Percentiles rank a stretch among this genome's conserved stretches.
These are phyloP conservation scores for Trichophyton simii DNA, from an alignment of 2,329 filamentous ascomycete species.

Conservation along the genomic window DNA sequence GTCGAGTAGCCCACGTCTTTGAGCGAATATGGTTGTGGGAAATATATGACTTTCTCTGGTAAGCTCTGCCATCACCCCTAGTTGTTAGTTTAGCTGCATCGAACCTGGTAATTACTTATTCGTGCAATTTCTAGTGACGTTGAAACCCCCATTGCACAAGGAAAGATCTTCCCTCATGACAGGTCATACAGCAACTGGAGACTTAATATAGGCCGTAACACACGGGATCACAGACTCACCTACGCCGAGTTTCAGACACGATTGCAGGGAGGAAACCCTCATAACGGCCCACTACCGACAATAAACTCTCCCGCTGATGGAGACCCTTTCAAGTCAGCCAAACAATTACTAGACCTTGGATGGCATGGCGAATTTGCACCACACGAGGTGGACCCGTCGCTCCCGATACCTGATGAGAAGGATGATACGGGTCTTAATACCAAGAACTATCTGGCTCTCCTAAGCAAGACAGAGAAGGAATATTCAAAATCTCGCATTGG, in stretches of 20 bases:
- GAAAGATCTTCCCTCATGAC: no score
- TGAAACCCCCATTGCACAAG: no score
- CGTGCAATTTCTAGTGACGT: not conserved
- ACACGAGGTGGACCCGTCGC: not conserved
- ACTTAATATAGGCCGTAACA: no score
- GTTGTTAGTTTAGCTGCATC: not conserved
- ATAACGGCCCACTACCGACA: no score
- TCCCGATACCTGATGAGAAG: not conserved
- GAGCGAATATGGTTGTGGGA: conserved; percentile 5
- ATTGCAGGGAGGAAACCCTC: no score
- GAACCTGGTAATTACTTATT: not conserved
- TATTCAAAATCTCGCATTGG: not conserved
- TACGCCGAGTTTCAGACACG: no score
- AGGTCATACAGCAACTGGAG: no score
- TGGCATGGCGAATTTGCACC: no score
- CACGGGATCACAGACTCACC: no score
- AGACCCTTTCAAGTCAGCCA: no score
- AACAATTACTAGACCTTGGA: no score
- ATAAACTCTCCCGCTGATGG: no score
- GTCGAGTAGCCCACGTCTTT: not conserved
- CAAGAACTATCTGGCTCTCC: not conserved
- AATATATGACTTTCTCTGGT: conserved; percentile 5
- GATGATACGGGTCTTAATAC: not conserved
- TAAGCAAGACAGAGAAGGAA: not conserved
- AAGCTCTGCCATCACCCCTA: not conserved